A percentile compares a stretch with the other conserved stretches of the same genome.
phyloP scores from a whole-genome alignment of 2,329 filamentous ascomycete species.

The Talaromyces verruculosus region DNA sequence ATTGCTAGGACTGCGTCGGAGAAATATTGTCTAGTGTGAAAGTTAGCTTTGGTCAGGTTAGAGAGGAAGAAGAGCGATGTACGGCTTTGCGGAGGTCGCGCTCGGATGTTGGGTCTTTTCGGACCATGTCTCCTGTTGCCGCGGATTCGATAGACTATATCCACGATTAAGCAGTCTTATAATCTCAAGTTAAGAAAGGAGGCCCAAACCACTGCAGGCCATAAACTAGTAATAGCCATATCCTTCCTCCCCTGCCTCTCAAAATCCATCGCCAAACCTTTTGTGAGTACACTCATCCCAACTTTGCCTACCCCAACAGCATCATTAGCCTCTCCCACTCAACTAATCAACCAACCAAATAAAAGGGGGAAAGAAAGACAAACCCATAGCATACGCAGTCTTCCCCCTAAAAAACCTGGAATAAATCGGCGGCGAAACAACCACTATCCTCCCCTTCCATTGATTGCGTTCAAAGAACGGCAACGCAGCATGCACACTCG shows the following conservation, averaged over 20 bases:
- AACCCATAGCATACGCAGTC: constrained; percentile 72
- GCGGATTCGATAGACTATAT: constrained; percentile 68
- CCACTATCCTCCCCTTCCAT: constrained; percentile 66
- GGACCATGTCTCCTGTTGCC: constrained; percentile 61
- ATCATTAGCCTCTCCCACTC: too few relatives aligned
- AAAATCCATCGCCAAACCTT: constrained; percentile 81
- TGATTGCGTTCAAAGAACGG: constrained; percentile 61
- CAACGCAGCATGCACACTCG: constrained; percentile 64
- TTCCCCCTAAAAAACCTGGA: constrained; percentile 82
- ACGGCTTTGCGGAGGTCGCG: constrained; percentile 65
- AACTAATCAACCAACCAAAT: too few relatives aligned
- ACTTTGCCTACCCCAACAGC: too few relatives aligned
- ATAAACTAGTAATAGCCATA: constrained; percentile 79
- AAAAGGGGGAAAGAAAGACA: too few relatives aligned
- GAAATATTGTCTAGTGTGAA: constrained; percentile 62
- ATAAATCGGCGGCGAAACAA: constrained; percentile 83
- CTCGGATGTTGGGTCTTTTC: constrained; percentile 47
- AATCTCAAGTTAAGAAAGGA: neutral
- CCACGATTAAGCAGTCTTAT: constrained; percentile 6
- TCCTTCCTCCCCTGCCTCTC: constrained; percentile 61
- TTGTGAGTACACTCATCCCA: constrained; percentile 77
- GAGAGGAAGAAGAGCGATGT: constrained; percentile 23
- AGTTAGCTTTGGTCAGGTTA: neutral
- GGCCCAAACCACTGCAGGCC: constrained; percentile 69
- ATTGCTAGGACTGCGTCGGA: constrained; percentile 77